Base-by-base conservation (phyloP, 768 basidiomycete genomes). In the Leucogyrophana mollusca region DNA sequence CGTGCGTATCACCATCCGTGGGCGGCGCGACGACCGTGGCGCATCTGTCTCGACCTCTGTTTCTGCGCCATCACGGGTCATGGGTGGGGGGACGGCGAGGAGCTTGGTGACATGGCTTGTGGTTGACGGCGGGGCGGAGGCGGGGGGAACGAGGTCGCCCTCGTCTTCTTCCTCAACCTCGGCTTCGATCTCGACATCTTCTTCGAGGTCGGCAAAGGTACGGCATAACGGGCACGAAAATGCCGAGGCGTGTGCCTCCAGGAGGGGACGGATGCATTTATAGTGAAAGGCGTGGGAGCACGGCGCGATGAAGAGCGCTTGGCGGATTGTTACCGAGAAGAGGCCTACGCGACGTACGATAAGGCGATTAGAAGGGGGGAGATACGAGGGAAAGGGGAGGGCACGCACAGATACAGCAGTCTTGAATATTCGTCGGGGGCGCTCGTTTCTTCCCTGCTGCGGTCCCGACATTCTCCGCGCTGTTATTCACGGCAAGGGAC, bases 201-300 rank as follows among this genome's bases (percentile, higher is more conserved):
- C 93, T 40, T 98, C 94, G 14, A 99, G 79, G 62, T 98, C 87
- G 11, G 94, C 94, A 57, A 87, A 99, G 0, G 93, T 94, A 33
- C 95, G 77, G 65, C 95, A 99, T 6, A 99, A 79, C 0, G 95
- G 95, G 59, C 95, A 99, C 11, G 83, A 89, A 71, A 98, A 99
- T 5, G 90, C 88, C 0, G 94, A 91, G 56, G 94, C 83, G 66
- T 97, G 92, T n/a, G 78, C 68, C 54, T 90, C 80, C 34, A 97
- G 76, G 9, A 98, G 76, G 2, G 94, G 95, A 1, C 93, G 81
- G 49, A 99, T 94, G 65, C 95, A 97, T 67, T 97, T 98, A 80
- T 90, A 93, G 70, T 94, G 91, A 73, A 90, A 92, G 0, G 93
- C 85, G 65, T 99, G 95, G 1, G 91, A 94, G 68, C 95, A 99